Conservation (phyloP, 2,329 filamentous ascomycete species). For the Mycosphaerella arachidis region DNA sequence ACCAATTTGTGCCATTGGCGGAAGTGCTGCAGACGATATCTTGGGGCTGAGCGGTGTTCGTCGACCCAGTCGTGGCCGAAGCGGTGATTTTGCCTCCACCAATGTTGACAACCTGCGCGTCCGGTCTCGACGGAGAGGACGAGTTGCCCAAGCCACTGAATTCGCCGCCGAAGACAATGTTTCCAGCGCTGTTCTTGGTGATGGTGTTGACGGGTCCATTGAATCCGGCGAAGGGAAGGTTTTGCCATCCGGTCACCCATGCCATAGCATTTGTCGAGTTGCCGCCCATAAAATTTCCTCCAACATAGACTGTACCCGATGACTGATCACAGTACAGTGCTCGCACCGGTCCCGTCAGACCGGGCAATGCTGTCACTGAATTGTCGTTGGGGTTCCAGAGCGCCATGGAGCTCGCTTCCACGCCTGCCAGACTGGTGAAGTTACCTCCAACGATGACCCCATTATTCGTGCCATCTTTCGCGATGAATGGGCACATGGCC, state of each 20-base stretch:
- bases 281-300: slow-evolving; percentile 73
- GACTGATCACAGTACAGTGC: slow-evolving; percentile 76
- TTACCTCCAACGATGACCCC: slow-evolving; percentile 86
- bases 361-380: slow-evolving; percentile 67
- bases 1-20: slow-evolving; percentile 73
- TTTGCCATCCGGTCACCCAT: slow-evolving; percentile 72
- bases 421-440: slow-evolving; percentile 82
- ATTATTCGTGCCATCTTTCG: slow-evolving; percentile 61
- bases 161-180: slow-evolving; percentile 85
- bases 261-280: slow-evolving; percentile 88
- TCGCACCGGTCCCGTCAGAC: slow-evolving; percentile 76
- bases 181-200: slow-evolving; percentile 69
- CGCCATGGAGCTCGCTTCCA: slow-evolving; percentile 72
- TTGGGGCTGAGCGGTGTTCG: slow-evolving; percentile 68
- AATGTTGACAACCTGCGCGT: slow-evolving; percentile 76
- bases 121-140: slow-evolving; percentile 60
- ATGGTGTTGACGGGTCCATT: slow-evolving; percentile 90
- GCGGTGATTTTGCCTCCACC: slow-evolving; percentile 69
- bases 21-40: slow-evolving; percentile 78
- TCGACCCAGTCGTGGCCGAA: slow-evolving; percentile 55
- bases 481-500: slow-evolving; percentile 77
- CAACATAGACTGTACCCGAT: slow-evolving; percentile 79
- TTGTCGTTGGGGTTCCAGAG: slow-evolving; percentile 71
- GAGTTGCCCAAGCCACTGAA: slow-evolving; percentile 87
- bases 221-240: slow-evolving; percentile 86